phyloP scores from a whole-genome alignment of 257 asterid species.

The Nicotiana sylvestris region DNA sequence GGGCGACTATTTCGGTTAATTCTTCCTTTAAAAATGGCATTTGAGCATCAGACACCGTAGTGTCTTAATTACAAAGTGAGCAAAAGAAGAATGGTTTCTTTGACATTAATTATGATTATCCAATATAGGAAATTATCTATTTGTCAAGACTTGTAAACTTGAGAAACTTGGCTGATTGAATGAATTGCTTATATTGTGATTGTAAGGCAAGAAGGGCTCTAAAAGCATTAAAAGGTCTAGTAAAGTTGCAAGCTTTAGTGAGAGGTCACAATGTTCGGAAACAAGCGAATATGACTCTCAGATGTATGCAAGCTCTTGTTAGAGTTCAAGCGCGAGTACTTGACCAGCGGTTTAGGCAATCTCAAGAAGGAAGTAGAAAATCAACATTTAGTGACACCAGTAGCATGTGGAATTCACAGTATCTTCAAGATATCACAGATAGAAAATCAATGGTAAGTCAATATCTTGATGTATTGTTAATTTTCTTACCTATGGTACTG shows the following conservation, averaged over 20 bases:
- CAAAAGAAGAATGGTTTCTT: background rate
- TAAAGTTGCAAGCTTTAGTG: slow-evolving; percentile 47
- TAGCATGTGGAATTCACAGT: slow-evolving; percentile 19
- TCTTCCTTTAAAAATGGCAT: background rate
- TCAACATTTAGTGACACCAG: slow-evolving; percentile 27
- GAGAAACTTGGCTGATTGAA: background rate
- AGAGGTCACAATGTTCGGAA: slow-evolving; percentile 44
- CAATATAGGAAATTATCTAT: background rate
- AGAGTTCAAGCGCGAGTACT: slow-evolving; percentile 37
- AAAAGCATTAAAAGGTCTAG: slow-evolving; percentile 43
- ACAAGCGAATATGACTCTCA: slow-evolving; percentile 42
- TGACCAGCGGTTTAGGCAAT: slow-evolving; percentile 31
- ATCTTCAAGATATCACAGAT: slow-evolving; percentile 22
- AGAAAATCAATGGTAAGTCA: slow-evolving; percentile 27
- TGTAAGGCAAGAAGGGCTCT: slow-evolving; percentile 45
- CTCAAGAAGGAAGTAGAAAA: slow-evolving; percentile 28
- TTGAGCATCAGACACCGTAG: background rate
- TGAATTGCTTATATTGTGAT: background rate
- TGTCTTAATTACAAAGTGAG: background rate
- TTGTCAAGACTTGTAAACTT: background rate
- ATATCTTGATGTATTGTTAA: background rate
- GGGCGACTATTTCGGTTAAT: too few relatives aligned
- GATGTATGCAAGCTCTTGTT: slow-evolving; percentile 48
- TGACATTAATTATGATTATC: background rate
- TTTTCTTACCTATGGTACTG: background rate